These are phyloP conservation scores for Epichloe coenophiala DNA, from an alignment of 2,329 filamentous ascomycete genomes.

Conservation along the genomic window DNA sequence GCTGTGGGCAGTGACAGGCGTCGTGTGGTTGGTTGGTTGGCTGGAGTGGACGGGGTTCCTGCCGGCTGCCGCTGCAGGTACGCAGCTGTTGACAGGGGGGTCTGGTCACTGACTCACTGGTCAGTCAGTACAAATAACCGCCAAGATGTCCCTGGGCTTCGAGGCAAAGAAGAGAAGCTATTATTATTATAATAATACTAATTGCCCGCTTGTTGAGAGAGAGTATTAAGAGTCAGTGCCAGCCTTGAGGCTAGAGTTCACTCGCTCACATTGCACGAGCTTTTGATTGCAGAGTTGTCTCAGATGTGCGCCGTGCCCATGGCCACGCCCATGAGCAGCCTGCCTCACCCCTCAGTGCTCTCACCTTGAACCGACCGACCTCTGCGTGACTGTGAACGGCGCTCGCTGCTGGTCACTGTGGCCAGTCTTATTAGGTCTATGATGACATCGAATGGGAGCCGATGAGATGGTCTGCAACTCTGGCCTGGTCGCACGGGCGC, in stretches of 20 bases:
- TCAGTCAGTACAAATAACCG: not conserved
- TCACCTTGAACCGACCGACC: too few species aligned
- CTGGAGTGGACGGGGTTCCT: not conserved
- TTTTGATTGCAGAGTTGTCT: not conserved
- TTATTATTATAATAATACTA: too few species aligned
- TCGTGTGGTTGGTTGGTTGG: not conserved
- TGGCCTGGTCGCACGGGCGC: too few species aligned
- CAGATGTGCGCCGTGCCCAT: too few species aligned
- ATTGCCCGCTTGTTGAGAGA: not conserved
- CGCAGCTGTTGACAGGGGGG: not conserved
- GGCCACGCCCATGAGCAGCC: too few species aligned
- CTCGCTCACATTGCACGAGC: not conserved
- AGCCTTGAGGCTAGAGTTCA: not conserved
- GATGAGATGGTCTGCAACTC: too few species aligned
- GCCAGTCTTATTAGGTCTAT: too few species aligned
- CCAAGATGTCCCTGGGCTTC: not conserved
- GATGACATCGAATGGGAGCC: too few species aligned
- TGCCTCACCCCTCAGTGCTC: too few species aligned
- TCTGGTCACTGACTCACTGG: too few species aligned
- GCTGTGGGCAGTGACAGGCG: not conserved
- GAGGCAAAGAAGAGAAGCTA: not conserved
- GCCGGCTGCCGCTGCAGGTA: slow-evolving; percentile 1
- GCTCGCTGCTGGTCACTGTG: too few species aligned
- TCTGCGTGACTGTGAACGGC: too few species aligned
- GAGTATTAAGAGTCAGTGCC: not conserved